Percentiles rank a stretch among this genome's conserved stretches.
Conservation (phyloP, 2,329 filamentous ascomycete species). For the Aspergillus unguis region DNA sequence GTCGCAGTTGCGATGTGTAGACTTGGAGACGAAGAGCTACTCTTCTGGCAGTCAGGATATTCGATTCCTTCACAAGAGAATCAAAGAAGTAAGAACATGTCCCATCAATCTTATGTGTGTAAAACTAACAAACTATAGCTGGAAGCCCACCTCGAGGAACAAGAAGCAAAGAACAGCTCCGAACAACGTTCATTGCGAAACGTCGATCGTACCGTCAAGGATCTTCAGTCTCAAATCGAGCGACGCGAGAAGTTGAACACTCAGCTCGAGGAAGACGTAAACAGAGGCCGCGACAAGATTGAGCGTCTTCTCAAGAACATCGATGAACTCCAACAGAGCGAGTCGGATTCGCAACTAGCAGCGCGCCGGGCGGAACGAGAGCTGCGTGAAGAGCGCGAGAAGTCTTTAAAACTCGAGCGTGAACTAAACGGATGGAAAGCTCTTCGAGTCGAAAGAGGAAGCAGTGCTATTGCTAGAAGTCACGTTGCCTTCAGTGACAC, state of each 20-base stretch:
- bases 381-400: constrained; percentile 83
- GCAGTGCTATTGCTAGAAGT: constrained; percentile 32
- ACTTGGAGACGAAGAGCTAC: constrained; percentile 95
- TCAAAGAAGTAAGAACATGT: constrained; percentile 74
- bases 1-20: constrained; percentile 81
- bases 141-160: constrained; percentile 78
- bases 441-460: constrained; percentile 60
- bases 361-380: constrained; percentile 86
- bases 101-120: background rate
- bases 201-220: constrained; percentile 89
- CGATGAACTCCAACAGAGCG: constrained; percentile 86
- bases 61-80: constrained; percentile 86
- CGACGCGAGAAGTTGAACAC: constrained; percentile 84
- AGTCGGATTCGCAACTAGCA: constrained; percentile 75
- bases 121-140: constrained; percentile 56
- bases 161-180: constrained; percentile 73
- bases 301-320: constrained; percentile 86
- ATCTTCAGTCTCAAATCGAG: constrained; percentile 87
- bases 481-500: constrained; percentile 38
- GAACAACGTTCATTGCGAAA: constrained; percentile 86
- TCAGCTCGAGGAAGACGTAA: constrained; percentile 78
- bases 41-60: constrained; percentile 92
- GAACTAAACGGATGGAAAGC: constrained; percentile 81
- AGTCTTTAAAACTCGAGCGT: constrained; percentile 73
- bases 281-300: constrained; percentile 82